These are phyloP conservation scores for Acanthamoeba castellanii DNA, from an alignment of 208 protist genomes.

Conservation along the genomic window DNA sequence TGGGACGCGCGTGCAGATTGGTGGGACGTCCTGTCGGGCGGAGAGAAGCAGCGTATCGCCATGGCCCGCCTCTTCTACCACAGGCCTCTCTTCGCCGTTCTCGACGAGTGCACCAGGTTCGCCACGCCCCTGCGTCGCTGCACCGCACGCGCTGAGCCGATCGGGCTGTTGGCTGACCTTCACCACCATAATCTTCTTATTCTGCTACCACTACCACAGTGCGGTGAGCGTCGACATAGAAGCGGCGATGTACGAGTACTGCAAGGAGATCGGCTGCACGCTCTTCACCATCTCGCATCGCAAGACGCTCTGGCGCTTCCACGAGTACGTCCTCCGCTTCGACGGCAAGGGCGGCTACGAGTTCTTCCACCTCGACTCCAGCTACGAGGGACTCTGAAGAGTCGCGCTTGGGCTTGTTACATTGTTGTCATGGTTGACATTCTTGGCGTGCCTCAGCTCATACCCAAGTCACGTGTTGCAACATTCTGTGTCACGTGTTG, in stretches of 20 bases:
- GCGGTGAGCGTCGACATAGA: constrained; percentile 82
- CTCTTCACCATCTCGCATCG: constrained; percentile 86
- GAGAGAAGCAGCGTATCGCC: constrained; percentile 88
- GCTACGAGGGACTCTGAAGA: constrained; percentile 23
- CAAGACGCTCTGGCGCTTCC: constrained; percentile 83
- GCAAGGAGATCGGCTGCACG: constrained; percentile 81
- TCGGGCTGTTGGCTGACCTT: too few species aligned
- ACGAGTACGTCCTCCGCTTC: constrained; percentile 84
- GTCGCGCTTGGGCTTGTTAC: background rate
- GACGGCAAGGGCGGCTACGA: constrained; percentile 82
- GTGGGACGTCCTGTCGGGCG: constrained; percentile 83
- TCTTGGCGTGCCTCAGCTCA: too few species aligned
- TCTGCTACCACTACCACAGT: background rate
- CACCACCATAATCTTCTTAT: too few species aligned
- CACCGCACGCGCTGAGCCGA: background rate
- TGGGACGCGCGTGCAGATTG: constrained; percentile 84
- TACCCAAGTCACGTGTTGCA: too few species aligned
- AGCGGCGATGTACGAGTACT: constrained; percentile 76
- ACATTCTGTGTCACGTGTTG: too few species aligned
- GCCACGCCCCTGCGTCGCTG: background rate
- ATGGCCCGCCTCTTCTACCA: constrained; percentile 89
- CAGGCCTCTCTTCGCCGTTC: constrained; percentile 85
- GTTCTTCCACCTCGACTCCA: constrained; percentile 75
- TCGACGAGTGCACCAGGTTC: constrained; percentile 87
- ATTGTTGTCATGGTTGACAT: background rate